A percentile compares a stretch with the other conserved stretches of the same genome.
phyloP scores from a whole-genome alignment of 352 stramenopile species.

The Phytophthora aleatoria region DNA sequence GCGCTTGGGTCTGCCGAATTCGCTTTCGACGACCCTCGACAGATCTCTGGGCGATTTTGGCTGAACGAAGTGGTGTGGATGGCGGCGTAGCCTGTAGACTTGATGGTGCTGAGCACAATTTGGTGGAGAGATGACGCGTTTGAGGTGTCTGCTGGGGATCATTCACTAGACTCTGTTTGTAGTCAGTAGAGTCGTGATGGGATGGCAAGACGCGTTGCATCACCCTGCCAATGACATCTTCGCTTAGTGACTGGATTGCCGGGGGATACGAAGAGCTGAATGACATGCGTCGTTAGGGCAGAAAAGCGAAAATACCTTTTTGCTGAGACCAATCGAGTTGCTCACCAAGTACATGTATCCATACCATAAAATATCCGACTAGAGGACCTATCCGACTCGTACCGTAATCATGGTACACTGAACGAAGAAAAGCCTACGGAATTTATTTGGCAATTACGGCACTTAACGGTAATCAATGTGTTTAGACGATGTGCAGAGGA shows the following conservation, averaged over 20 bases:
- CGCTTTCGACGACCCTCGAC: neutral
- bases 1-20: neutral
- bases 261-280: neutral
- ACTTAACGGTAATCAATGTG: too few relatives aligned
- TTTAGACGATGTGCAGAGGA: too few relatives aligned
- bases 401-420: too few relatives aligned
- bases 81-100: neutral
- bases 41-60: neutral
- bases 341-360: too few relatives aligned
- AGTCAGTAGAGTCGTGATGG: neutral
- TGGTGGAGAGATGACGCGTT: neutral
- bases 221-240: neutral
- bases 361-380: too few relatives aligned
- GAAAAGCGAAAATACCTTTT: too few relatives aligned
- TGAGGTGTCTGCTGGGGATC: neutral
- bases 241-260: neutral
- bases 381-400: too few relatives aligned
- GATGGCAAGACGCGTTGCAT: neutral
- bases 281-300: neutral
- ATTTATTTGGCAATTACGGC: too few relatives aligned
- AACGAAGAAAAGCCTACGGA: too few relatives aligned
- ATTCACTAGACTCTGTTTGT: neutral
- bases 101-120: neutral
- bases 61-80: neutral
- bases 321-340: too few relatives aligned